Base-by-base conservation (phyloP, 2,329 filamentous ascomycete species). In the Magnaporthiopsis rhizophila region DNA sequence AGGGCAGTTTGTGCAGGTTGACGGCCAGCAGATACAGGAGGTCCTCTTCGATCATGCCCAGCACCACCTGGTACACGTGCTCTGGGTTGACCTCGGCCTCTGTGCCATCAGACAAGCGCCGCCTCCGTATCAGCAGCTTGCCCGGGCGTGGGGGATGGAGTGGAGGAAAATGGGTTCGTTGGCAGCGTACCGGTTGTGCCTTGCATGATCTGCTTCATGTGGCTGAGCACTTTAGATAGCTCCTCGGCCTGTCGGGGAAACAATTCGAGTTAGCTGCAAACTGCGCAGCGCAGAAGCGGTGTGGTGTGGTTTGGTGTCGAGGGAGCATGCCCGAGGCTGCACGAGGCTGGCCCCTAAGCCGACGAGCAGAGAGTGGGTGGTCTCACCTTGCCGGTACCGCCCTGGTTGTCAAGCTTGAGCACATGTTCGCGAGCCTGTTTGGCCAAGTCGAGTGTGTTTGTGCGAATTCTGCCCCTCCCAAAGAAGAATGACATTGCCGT, bases 141-240 rank as follows among this genome's bases (percentile, higher is more conserved):
- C 32, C 38, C 24, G 7, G 26, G 15, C 8, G 21, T 11, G 26
- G 21, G 38, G 26, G 57, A 50, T 30, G 26, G 50, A 28, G 34
- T 30, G n/a, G 24, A 24, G 36, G 58, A 58, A 59, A 58, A 38
- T 38, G 36, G 36, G 36, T 18, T 38, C 13, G 36, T 38, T 38
- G 36, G 59, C n/a, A 30, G 72, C 77, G 65, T 82, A 96, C 92
- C 92, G 77, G 91, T 91, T 66, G 92, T 97, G 69, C 94, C 95
- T 81, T 98, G 94, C 18, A 99, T 86, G 66, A 95, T 87, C 68
- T 92, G 80, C 77, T 98, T 98, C 89, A 98, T 96, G 75, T 96
- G 91, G 63, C 84, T 83, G 68, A 99, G 84, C 69, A 93, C 88
- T 73, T 92, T 91, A 61, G 91, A 89, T 67, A 96, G 83, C 73